A percentile compares a stretch with the other conserved stretches of the same genome.
phyloP scores from a whole-genome alignment of 106 monocot species.

The Allium sativum region DNA sequence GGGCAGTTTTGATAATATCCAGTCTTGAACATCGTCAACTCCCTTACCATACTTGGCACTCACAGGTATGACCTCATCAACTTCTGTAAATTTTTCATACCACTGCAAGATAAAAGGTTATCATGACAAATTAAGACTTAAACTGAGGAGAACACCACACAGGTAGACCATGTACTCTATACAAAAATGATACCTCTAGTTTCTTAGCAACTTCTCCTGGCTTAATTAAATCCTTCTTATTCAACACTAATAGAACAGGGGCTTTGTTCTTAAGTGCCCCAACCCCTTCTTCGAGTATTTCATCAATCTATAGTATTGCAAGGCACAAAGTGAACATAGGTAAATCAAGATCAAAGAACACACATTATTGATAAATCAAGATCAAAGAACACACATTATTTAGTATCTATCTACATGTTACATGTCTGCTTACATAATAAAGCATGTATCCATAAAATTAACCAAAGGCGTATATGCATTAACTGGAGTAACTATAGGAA shows the following conservation, averaged over 20 bases:
- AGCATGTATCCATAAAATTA: no score
- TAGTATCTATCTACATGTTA: no score
- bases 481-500: no score
- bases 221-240: conserved; percentile 96
- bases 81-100: conserved; percentile 83
- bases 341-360: not conserved
- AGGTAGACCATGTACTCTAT: not conserved
- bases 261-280: conserved; percentile 36
- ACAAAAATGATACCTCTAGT: conserved; percentile 46
- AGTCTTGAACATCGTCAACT: conserved; percentile 84
- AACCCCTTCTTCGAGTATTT: conserved; percentile 78
- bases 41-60: conserved; percentile 95
- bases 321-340: not conserved
- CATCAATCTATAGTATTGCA: conserved; percentile 56
- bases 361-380: not conserved
- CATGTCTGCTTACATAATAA: no score
- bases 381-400: no score
- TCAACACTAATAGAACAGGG: conserved; percentile 74
- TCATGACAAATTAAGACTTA: not conserved
- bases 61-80: conserved; percentile 94
- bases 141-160: not conserved
- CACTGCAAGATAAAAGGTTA: conserved; percentile 36
- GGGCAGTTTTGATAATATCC: conserved; percentile 90
- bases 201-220: conserved; percentile 90
- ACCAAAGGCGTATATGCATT: no score